phyloP scores from a whole-genome alignment of 371 early-diverging fungal genomes.

The Rhizopus microsporus region DNA sequence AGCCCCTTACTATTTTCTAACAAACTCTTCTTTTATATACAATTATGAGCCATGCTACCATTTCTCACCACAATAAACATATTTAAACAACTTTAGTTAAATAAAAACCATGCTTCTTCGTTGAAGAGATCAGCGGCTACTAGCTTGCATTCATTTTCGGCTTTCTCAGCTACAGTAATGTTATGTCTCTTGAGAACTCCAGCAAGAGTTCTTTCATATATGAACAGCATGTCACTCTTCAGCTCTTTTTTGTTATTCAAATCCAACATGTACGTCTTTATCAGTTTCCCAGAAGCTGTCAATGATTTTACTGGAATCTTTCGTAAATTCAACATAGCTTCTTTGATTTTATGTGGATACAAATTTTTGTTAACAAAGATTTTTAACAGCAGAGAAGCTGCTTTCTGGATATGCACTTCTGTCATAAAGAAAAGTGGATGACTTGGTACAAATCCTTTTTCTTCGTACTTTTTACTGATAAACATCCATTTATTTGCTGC shows the following conservation, averaged over 20 bases:
- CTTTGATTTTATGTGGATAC: constrained; percentile 5
- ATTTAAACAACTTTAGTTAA: too few species aligned
- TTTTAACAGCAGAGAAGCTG: constrained; percentile 11
- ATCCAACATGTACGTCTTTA: constrained; percentile 7
- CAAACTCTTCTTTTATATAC: too few species aligned
- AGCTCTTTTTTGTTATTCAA: constrained; percentile 3
- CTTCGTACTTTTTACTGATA: constrained; percentile 5
- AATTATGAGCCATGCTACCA: too few species aligned
- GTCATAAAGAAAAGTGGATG: constrained; percentile 8
- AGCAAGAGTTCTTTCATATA: constrained; percentile 2
- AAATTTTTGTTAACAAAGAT: constrained; percentile 7
- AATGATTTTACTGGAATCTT: constrained; percentile 11
- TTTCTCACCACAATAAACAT: too few species aligned
- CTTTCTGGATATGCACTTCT: constrained; percentile 3
- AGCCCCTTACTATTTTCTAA: too few species aligned
- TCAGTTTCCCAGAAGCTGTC: constrained; percentile 9
- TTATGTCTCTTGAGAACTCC: constrained; percentile 5
- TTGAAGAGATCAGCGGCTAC: constrained; percentile 2
- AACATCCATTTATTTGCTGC: constrained; percentile 14
- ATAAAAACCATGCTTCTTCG: background rate
- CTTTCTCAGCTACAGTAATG: constrained; percentile 7
- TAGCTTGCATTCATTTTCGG: constrained; percentile 8
- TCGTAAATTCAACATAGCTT: constrained; percentile 2
- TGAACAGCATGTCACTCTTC: constrained; percentile 6
- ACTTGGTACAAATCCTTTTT: constrained; percentile 8